Conservation (phyloP, 2,329 filamentous ascomycete species). For the Amesomyces nigricolor region DNA sequence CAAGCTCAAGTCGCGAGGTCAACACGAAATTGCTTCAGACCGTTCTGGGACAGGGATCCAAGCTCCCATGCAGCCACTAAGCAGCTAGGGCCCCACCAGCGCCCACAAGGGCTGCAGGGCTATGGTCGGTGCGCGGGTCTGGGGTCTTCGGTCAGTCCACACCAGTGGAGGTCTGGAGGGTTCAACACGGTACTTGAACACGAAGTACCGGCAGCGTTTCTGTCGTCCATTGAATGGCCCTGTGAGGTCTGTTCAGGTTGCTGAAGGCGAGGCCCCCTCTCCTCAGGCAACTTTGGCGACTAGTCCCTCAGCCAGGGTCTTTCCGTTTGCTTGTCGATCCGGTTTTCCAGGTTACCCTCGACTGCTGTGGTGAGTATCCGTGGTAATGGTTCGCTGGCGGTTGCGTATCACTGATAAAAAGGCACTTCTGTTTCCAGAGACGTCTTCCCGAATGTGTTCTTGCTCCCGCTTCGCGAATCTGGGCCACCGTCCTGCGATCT, state of each 20-base stretch:
- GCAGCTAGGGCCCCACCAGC: background rate
- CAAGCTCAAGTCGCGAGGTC: conserved; percentile 21
- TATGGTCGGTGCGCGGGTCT: conserved; percentile 22
- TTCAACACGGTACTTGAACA: conserved; percentile 15
- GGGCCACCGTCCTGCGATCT: background rate
- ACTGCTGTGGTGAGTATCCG: too few species aligned
- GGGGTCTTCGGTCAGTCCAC: conserved; percentile 15
- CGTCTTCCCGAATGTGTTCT: background rate
- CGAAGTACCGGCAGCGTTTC: conserved; percentile 23
- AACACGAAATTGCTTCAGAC: conserved; percentile 28
- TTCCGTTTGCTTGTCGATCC: too few species aligned
- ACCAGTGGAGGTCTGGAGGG: background rate
- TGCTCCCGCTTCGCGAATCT: background rate
- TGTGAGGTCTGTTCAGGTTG: background rate
- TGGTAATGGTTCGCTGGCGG: too few species aligned
- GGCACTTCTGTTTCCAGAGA: too few species aligned
- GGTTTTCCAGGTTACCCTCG: too few species aligned
- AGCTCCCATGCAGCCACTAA: conserved; percentile 21
- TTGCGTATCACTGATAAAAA: too few species aligned
- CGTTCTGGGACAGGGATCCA: conserved; percentile 27
- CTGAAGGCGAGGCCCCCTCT: background rate
- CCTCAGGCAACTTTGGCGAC: too few species aligned
- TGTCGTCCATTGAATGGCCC: conserved; percentile 7
- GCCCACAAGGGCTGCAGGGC: conserved; percentile 20
- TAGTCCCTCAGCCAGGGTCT: too few species aligned